Evolutionary conservation across 768 basidiomycete species (phyloP).

Genomic region (Mycena maculata): DNA sequence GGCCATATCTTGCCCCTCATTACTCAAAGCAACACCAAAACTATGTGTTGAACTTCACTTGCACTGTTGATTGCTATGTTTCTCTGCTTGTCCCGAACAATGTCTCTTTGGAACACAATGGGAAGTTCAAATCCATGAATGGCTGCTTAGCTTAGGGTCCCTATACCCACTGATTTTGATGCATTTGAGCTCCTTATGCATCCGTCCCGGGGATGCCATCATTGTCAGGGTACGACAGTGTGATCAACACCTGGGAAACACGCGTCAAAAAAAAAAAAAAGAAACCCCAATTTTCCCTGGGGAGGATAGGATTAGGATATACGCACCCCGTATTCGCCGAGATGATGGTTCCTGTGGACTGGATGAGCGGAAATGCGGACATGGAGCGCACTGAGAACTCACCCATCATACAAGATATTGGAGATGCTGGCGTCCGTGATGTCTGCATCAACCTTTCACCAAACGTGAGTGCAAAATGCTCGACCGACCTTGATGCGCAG

Average conservation of each 20-base stretch:
- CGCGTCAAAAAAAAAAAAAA: neutral
- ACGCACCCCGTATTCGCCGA: conserved; percentile 35
- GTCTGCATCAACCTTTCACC: conserved; percentile 28
- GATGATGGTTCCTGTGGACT: conserved; percentile 26
- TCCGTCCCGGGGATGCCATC: conserved; percentile 58
- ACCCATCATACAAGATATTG: conserved; percentile 22
- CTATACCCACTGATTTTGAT: no score
- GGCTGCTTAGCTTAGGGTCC: no score
- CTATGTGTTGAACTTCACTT: no score
- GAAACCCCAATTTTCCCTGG: no score
- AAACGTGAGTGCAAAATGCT: neutral
- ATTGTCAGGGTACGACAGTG: conserved; percentile 58
- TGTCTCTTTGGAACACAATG: no score
- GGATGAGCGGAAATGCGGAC: neutral
- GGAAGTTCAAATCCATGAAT: no score
- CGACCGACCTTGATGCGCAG: conserved; percentile 32
- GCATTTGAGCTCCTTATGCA: conserved; percentile 36
- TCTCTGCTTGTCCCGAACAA: no score
- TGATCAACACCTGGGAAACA: conserved; percentile 45
- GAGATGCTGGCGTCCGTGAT: conserved; percentile 27
- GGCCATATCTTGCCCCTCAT: no score
- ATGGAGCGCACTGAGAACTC: neutral
- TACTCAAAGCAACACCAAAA: no score
- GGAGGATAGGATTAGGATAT: no score
- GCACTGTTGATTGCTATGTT: no score